Percentiles rank a stretch among this genome's conserved stretches.
phyloP scores from a whole-genome alignment of 2,329 filamentous ascomycete genomes.

The Colletotrichum gloeosporioides region DNA sequence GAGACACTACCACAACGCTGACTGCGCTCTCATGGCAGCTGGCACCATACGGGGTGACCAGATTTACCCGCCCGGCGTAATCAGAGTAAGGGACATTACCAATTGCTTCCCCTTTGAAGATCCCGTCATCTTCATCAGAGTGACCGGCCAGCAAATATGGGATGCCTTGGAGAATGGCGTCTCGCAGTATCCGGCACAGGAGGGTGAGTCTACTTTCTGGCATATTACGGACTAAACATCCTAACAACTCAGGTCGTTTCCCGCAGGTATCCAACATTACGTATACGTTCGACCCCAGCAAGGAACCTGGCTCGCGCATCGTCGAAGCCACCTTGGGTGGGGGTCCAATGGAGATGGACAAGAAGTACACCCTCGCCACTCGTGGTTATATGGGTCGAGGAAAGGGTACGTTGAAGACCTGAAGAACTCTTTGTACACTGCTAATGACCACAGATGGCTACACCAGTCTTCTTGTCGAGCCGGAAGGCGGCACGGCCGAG shows the following conservation, averaged over 20 bases:
- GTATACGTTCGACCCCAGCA: constrained; percentile 73
- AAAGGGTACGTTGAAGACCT: constrained; percentile 53
- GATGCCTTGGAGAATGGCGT: constrained; percentile 88
- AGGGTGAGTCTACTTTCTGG: constrained; percentile 55
- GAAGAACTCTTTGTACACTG: neutral
- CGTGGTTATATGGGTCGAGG: constrained; percentile 89
- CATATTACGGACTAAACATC: accelerated
- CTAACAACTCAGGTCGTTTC: constrained; percentile 60
- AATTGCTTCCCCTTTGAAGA: constrained; percentile 95
- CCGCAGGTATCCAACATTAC: constrained; percentile 85
- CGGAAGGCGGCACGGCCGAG: constrained; percentile 77
- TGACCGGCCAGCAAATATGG: constrained; percentile 74
- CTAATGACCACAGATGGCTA: constrained; percentile 68
- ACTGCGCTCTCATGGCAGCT: constrained; percentile 83
- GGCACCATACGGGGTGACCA: constrained; percentile 90
- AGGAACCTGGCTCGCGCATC: constrained; percentile 67
- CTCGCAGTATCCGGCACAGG: constrained; percentile 79
- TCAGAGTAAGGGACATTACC: constrained; percentile 82
- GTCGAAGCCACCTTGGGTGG: constrained; percentile 65
- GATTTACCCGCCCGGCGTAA: constrained; percentile 81
- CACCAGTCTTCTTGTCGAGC: constrained; percentile 73
- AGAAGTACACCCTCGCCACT: constrained; percentile 76
- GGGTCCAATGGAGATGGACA: constrained; percentile 64
- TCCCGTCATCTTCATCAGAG: constrained; percentile 78
- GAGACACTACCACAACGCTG: constrained; percentile 80